phyloP scores from a whole-genome alignment of 345 rosid species.

The Euphorbia tirucalli region DNA sequence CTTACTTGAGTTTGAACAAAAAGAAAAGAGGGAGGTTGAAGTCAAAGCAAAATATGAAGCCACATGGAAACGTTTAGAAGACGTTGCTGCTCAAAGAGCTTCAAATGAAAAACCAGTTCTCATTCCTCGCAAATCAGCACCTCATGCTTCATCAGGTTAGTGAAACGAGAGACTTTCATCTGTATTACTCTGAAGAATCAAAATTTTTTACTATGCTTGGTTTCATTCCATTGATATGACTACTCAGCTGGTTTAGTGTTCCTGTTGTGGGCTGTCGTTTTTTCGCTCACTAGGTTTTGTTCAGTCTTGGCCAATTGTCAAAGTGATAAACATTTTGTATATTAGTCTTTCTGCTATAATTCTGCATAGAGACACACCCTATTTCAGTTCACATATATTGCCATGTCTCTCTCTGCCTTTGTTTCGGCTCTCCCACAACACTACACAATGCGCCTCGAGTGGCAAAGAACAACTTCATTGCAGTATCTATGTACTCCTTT shows the following conservation, averaged over 20 bases:
- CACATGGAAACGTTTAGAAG: slow-evolving; percentile 26
- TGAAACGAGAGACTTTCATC: slow-evolving; percentile 13
- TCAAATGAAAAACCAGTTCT: not conserved
- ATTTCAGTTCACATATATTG: too few relatives aligned
- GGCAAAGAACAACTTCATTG: not conserved
- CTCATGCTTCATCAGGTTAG: slow-evolving; percentile 17
- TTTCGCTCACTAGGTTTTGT: not conserved
- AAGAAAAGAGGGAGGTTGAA: slow-evolving; percentile 17
- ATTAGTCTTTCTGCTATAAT: slow-evolving; percentile 14
- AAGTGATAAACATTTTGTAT: slow-evolving; percentile 15
- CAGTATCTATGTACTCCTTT: too few relatives aligned
- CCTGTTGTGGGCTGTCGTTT: slow-evolving; percentile 4
- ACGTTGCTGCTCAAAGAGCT: slow-evolving; percentile 13
- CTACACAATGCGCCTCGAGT: too few relatives aligned
- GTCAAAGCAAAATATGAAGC: slow-evolving; percentile 18
- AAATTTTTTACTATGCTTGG: slow-evolving; percentile 15
- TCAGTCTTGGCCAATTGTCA: slow-evolving; percentile 11
- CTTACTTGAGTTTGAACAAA: slow-evolving; percentile 19
- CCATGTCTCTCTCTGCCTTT: too few relatives aligned
- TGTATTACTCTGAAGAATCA: slow-evolving; percentile 1
- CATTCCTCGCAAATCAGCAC: not conserved
- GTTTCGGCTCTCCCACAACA: too few relatives aligned
- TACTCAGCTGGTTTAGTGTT: slow-evolving; percentile 10
- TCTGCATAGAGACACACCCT: not conserved
- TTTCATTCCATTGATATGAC: slow-evolving; percentile 11